Evolutionary conservation across 495 filamentous ascomycete genomes (phyloP).

Genomic region (Penicillium dipodomyicola): DNA sequence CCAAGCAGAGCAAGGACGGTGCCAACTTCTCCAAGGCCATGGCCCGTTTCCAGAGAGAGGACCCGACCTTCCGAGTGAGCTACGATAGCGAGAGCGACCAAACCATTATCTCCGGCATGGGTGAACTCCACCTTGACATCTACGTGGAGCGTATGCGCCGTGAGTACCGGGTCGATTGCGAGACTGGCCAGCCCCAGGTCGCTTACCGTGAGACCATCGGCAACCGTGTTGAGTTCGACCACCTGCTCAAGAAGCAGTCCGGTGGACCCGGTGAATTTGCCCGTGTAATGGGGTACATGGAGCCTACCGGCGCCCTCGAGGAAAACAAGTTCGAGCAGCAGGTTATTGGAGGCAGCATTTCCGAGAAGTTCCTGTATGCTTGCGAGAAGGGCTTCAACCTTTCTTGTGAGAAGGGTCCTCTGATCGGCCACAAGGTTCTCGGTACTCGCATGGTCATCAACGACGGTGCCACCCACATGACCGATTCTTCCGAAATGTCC

Average conservation of each 20-base stretch:
- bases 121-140: slow-evolving; percentile 93
- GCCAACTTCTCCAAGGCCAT: slow-evolving; percentile 98
- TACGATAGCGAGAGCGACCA: slow-evolving; percentile 88
- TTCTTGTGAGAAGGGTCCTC: slow-evolving; percentile 81
- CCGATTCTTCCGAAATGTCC: slow-evolving; percentile 96
- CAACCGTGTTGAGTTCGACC: slow-evolving; percentile 76
- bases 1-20: slow-evolving; percentile 88
- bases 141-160: slow-evolving; percentile 98
- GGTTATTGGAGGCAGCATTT: slow-evolving; percentile 85
- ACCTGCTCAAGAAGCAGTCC: slow-evolving; percentile 91
- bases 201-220: slow-evolving; percentile 96
- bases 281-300: slow-evolving; percentile 88
- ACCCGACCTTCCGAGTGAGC: slow-evolving; percentile 94
- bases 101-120: slow-evolving; percentile 98
- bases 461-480: slow-evolving; percentile 97
- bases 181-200: slow-evolving; percentile 94
- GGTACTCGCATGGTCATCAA: slow-evolving; percentile 89
- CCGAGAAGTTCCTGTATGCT: slow-evolving; percentile 92
- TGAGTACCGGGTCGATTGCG: slow-evolving; percentile 94
- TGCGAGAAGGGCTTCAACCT: slow-evolving; percentile 94
- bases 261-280: slow-evolving; percentile 97
- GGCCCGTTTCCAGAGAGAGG: slow-evolving; percentile 97
- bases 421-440: slow-evolving; percentile 91
- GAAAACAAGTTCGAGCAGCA: slow-evolving; percentile 83
- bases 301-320: slow-evolving; percentile 70